Conservation (phyloP, 208 protist genomes). For the Blastocrithidia nonstop region DNA sequence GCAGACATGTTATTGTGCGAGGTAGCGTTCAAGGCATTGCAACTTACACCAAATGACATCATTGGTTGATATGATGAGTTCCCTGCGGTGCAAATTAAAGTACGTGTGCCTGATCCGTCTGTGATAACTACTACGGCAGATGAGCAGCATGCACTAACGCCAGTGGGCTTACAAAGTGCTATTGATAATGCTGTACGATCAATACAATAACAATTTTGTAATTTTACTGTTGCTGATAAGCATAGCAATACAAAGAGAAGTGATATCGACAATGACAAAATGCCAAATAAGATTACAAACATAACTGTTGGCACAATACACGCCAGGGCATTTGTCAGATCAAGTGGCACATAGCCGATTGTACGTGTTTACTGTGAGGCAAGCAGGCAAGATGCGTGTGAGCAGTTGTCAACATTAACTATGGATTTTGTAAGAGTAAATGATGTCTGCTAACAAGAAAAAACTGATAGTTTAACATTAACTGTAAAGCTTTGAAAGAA, state of each 20-base stretch:
- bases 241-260: neutral
- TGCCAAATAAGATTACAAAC: too few species aligned
- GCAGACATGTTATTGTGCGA: conserved; percentile 63
- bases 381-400: conserved; percentile 10
- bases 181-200: conserved; percentile 77
- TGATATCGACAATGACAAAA: too few species aligned
- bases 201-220: too few species aligned
- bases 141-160: conserved; percentile 37
- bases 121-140: conserved; percentile 53
- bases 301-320: neutral
- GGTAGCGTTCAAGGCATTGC: conserved; percentile 21
- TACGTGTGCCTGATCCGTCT: conserved; percentile 24
- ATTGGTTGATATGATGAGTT: conserved; percentile 33
- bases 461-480: neutral
- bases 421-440: conserved; percentile 13
- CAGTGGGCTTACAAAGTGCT: conserved; percentile 57
- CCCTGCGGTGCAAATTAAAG: conserved; percentile 37
- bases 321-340: conserved; percentile 80
- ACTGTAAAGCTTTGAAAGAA: too few species aligned
- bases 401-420: conserved; percentile 14
- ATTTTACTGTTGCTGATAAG: too few species aligned
- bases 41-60: conserved; percentile 31
- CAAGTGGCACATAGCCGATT: conserved; percentile 90
- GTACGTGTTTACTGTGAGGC: conserved; percentile 85
- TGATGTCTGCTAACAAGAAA: conserved; percentile 14